phyloP scores from a whole-genome alignment of 345 rosid species.

The Ricinus communis region DNA sequence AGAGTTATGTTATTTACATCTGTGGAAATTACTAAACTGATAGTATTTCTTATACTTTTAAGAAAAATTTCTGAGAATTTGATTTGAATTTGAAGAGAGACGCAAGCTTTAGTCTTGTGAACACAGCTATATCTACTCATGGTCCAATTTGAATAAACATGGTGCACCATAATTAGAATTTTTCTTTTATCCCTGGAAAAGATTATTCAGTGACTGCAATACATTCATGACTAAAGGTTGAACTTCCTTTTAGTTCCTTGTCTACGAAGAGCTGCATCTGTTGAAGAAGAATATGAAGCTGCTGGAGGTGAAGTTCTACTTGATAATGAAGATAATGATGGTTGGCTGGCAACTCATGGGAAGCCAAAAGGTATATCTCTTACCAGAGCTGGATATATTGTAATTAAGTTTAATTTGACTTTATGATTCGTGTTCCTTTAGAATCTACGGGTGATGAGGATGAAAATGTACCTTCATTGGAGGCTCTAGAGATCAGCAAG shows the following conservation, averaged over 20 bases:
- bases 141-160: background rate
- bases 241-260: conserved; percentile 68
- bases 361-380: conserved; percentile 71
- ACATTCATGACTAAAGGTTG: background rate
- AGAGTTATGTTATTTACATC: background rate
- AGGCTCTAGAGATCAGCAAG: conserved; percentile 62
- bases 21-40: background rate
- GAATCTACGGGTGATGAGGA: conserved; percentile 66
- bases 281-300: conserved; percentile 93
- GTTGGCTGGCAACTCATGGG: conserved; percentile 98
- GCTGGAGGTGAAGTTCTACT: conserved; percentile 93
- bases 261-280: conserved; percentile 81
- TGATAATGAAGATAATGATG: conserved; percentile 94
- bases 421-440: conserved; percentile 18
- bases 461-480: conserved; percentile 90
- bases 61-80: background rate
- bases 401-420: conserved; percentile 1
- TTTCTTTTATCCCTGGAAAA: background rate
- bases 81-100: background rate
- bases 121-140: background rate
- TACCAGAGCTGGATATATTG: conserved; percentile 1
- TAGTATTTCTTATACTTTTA: background rate
- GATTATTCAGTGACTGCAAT: background rate
- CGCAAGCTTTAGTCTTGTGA: background rate
- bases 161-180: background rate